Base-by-base conservation (phyloP, 1,284 basidiomycete genomes). In the Tylopilus orsonianus region DNA sequence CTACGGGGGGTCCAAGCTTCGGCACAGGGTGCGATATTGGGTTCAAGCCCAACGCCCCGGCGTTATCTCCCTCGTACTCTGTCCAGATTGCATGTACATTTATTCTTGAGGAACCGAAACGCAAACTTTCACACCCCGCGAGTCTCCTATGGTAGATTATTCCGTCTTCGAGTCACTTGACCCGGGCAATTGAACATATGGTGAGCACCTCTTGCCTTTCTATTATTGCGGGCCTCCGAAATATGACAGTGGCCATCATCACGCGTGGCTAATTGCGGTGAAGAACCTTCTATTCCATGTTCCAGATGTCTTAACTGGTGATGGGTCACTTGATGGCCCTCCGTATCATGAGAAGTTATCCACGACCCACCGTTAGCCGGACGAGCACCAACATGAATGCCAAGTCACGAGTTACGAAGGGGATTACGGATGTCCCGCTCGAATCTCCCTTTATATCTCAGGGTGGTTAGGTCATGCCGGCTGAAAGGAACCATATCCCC, bases 381-480 rank as follows among this genome's bases (percentile, higher is more conserved):
- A 8, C 20, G 16, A 13, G 20, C 34, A 16, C 13, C n/a, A n/a
- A n/a, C n/a, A n/a, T n/a, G n/a, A n/a, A n/a, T n/a, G 9, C 18
- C n/a, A n/a, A n/a, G 30, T 57, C 46, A 51, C 41, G 41, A 33
- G 56, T 41, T 41, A 33, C 30, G 1, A 22, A n/a, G 7, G 14
- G 8, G 13, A 8, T 46, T 36, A 40, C 42, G 39, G 39, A 22
- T 32, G 18, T 8, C 18, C 18, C 35, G 29, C 40, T 18, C 5
- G 18, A 18, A 26, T 3, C n/a, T 6, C 29, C 4, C 29, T 24
- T 45, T 58, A 53, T 46, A 59, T 37, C 32, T 14, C 23, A 27
- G 13, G 13, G 16, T 6, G 13, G 8, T 14, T 22, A 16, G 24
- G 8, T 29, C 20, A 22, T 24, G 18, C 8, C 8, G 14, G 23